Conservation (phyloP, 306 rosid genomes). For the Quercus ilex region DNA sequence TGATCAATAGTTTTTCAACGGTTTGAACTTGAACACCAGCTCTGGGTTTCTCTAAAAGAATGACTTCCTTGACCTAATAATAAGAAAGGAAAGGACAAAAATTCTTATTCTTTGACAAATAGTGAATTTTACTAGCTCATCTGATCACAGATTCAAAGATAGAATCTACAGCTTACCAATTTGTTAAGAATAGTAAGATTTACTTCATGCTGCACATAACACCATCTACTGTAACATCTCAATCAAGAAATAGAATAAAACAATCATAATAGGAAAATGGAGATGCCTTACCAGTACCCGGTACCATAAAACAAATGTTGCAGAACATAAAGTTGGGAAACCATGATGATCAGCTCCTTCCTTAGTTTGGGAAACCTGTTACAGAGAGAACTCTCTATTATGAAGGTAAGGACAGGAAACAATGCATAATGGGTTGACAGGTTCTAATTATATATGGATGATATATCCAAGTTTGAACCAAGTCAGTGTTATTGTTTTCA, state of each 20-base stretch:
- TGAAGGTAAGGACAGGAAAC: not conserved
- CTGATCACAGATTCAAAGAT: not conserved
- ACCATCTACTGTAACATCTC: constrained; percentile 10
- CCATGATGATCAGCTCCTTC: constrained; percentile 26
- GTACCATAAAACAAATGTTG: constrained; percentile 38
- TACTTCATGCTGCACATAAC: constrained; percentile 42
- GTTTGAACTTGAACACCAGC: constrained; percentile 20
- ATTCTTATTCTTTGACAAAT: not conserved
- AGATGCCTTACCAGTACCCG: constrained; percentile 32
- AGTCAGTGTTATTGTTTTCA: not conserved
- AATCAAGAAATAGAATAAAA: constrained; percentile 10
- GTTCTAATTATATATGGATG: not conserved
- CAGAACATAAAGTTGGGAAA: constrained; percentile 34
- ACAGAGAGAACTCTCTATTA: not conserved
- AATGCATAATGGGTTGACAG: not conserved
- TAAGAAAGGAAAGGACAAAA: not conserved
- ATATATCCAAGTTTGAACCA: not conserved
- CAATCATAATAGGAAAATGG: not conserved
- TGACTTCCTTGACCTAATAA: constrained; percentile 28
- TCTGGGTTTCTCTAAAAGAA: constrained; percentile 11
- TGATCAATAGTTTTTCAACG: constrained; percentile 22
- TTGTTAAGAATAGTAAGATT: constrained; percentile 30
- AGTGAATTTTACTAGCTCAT: not conserved
- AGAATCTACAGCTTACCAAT: constrained; percentile 28
- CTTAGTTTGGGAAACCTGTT: constrained; percentile 13